These are phyloP conservation scores for Rubroshorea leprosula DNA, from an alignment of 345 rosid species.

Conservation along the genomic window DNA sequence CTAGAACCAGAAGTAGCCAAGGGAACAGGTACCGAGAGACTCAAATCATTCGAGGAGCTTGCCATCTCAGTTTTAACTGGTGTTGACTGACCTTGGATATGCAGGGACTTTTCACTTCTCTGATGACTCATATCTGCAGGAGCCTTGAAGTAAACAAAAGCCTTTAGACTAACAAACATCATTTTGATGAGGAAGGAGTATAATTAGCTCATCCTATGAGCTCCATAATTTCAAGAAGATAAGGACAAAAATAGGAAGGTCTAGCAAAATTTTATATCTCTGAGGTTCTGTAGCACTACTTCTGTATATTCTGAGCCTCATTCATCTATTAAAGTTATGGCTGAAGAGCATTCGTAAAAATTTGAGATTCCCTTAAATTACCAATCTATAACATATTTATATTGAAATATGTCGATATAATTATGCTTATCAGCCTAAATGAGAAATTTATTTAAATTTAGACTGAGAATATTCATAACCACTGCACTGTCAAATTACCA, in stretches of 20 bases:
- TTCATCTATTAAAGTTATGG: neutral
- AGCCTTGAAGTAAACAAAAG: slow-evolving; percentile 55
- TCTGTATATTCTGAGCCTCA: too few species aligned
- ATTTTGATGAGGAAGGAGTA: slow-evolving; percentile 10
- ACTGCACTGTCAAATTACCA: slow-evolving; percentile 40
- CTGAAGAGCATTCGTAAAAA: neutral
- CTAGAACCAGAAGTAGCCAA: slow-evolving; percentile 37
- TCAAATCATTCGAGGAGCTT: slow-evolving; percentile 65
- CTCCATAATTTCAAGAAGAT: neutral
- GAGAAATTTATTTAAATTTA: too few species aligned
- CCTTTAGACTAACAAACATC: slow-evolving; percentile 31
- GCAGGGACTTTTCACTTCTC: slow-evolving; percentile 44
- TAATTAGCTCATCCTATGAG: too few species aligned
- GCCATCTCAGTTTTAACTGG: slow-evolving; percentile 51
- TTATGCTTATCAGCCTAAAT: neutral
- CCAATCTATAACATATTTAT: too few species aligned
- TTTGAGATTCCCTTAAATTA: neutral
- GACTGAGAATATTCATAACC: neutral
- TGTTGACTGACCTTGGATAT: slow-evolving; percentile 43
- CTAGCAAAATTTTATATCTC: too few species aligned
- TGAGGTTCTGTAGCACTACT: too few species aligned
- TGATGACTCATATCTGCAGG: slow-evolving; percentile 60
- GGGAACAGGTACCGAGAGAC: slow-evolving; percentile 45
- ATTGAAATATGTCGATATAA: neutral
- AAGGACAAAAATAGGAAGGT: neutral